These are phyloP conservation scores for Pseudozyma hubeiensis DNA, from an alignment of 1,284 basidiomycete species.

Conservation along the genomic window DNA sequence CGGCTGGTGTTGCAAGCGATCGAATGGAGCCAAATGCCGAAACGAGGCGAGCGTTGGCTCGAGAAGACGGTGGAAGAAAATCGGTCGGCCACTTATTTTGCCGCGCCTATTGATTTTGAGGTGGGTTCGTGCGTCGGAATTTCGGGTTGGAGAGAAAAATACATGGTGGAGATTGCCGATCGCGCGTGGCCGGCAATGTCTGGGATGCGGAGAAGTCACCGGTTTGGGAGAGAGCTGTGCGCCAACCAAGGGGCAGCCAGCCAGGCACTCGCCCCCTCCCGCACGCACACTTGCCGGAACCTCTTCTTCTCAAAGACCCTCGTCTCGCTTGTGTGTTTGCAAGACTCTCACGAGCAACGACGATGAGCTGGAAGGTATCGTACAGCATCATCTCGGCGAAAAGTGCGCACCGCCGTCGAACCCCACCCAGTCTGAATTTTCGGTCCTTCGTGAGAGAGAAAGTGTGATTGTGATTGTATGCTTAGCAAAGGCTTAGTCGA, in stretches of 20 bases:
- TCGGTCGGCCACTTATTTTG: conserved; percentile 2
- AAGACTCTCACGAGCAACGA: neutral
- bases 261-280: too few relatives aligned
- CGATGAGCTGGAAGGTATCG: too few relatives aligned
- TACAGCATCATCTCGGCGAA: too few relatives aligned
- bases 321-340: neutral
- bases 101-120: neutral
- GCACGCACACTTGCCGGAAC: too few relatives aligned
- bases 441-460: too few relatives aligned
- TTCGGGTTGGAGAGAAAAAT: neutral
- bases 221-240: conserved; percentile 12
- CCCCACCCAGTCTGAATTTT: too few relatives aligned
- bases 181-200: conserved; percentile 22
- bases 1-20: neutral
- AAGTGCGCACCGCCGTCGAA: too few relatives aligned
- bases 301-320: neutral
- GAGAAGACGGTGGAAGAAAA: too few relatives aligned
- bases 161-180: conserved; percentile 18
- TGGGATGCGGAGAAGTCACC: conserved; percentile 42
- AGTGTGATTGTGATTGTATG: too few relatives aligned
- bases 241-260: neutral
- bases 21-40: too few relatives aligned
- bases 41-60: too few relatives aligned
- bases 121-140: conserved; percentile 6
- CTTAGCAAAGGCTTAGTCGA: too few relatives aligned